Evolutionary conservation across 371 early-diverging fungal genomes (phyloP).

Genomic region (Dinochytrium kinnereticum): DNA sequence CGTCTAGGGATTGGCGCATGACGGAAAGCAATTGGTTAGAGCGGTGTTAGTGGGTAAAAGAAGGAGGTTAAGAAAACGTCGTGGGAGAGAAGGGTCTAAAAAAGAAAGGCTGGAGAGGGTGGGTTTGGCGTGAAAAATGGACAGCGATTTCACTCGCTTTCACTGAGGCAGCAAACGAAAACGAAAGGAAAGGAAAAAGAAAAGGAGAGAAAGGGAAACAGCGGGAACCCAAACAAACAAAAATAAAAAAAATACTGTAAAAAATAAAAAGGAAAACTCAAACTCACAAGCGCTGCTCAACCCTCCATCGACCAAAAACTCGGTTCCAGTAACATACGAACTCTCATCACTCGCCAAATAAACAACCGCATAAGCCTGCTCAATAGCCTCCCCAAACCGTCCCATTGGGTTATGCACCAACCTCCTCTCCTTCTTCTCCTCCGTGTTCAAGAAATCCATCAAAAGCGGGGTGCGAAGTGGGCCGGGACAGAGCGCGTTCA

Average conservation of each 20-base stretch:
- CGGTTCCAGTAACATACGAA: constrained; percentile 82
- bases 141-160: too few species aligned
- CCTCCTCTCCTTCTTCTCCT: constrained; percentile 83
- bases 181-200: too few species aligned
- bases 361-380: constrained; percentile 82
- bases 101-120: too few species aligned
- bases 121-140: too few species aligned
- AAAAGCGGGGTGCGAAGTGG: constrained; percentile 82
- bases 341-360: constrained; percentile 86
- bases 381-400: constrained; percentile 89
- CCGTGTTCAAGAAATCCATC: constrained; percentile 86
- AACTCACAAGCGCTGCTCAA: constrained; percentile 68
- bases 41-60: too few species aligned
- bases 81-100: too few species aligned
- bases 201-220: neutral
- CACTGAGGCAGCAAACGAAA: too few species aligned
- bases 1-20: neutral
- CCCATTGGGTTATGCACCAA: constrained; percentile 85
- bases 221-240: neutral
- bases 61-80: too few species aligned
- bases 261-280: neutral
- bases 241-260: neutral
- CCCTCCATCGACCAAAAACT: constrained; percentile 87
- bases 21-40: too few species aligned
- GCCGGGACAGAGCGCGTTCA: constrained; percentile 89